phyloP scores from a whole-genome alignment of 176 grass and related monocot species.

The barley (Hordeum vulgare) region MorexV3_pseudomolecules_assembly NC_058518.1:359133765-359134264 shows the following conservation, averaged over 20 bases:
- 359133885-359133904: slow-evolving; percentile 24
- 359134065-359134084: no score
- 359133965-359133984: background rate
- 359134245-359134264: no score
- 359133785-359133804: slow-evolving; percentile 90
- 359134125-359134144: no score
- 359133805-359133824: slow-evolving; percentile 69
- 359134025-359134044: background rate
- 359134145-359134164: no score
- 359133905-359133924: background rate
- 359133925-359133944: background rate
- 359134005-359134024: background rate
- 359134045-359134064: background rate
- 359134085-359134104: no score
- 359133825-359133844: slow-evolving; percentile 31
- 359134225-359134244: no score
- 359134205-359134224: no score
- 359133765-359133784: slow-evolving; percentile 95
- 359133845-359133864: background rate
- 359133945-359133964: background rate
- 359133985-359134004: background rate
- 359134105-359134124: no score
- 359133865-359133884: slow-evolving; percentile 30
- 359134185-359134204: no score
- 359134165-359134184: no score